These are phyloP conservation scores for Candida sp. DNA, from an alignment of 1,139 yeast genomes.

Conservation along the genomic window DNA sequence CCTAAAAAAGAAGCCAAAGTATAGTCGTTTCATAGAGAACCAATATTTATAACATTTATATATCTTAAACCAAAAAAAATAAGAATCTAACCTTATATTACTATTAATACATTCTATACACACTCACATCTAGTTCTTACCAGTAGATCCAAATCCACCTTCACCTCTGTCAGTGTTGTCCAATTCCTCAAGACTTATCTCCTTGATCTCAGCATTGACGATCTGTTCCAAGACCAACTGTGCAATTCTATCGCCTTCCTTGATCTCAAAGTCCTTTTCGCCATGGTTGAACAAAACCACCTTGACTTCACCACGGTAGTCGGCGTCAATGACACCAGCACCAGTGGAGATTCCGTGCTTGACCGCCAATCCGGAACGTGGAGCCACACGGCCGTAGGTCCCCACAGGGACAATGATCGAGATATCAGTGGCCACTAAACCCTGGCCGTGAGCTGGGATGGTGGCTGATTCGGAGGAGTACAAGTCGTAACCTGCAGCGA, in stretches of 20 bases:
- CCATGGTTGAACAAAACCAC: slow-evolving; percentile 85
- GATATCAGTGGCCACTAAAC: slow-evolving; percentile 82
- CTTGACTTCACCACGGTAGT: slow-evolving; percentile 94
- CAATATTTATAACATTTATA: not conserved
- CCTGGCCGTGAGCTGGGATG: slow-evolving; percentile 88
- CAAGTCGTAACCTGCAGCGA: slow-evolving; percentile 95
- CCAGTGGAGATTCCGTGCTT: slow-evolving; percentile 96
- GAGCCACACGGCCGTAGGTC: slow-evolving; percentile 96
- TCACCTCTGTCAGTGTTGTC: slow-evolving; percentile 78
- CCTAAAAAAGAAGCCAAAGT: slow-evolving; percentile 9
- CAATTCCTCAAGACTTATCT: slow-evolving; percentile 64
- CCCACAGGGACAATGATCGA: slow-evolving; percentile 90
- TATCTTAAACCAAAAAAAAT: too few relatives aligned
- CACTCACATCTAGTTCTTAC: slow-evolving; percentile 32
- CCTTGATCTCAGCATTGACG: slow-evolving; percentile 72
- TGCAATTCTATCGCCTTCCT: slow-evolving; percentile 76
- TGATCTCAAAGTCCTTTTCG: slow-evolving; percentile 47
- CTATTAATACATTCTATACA: not conserved
- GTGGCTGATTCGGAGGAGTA: slow-evolving; percentile 72
- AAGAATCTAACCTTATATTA: not conserved
- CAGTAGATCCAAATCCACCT: slow-evolving; percentile 97
- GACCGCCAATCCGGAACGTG: slow-evolving; percentile 95
- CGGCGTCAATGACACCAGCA: slow-evolving; percentile 98
- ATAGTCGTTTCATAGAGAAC: not conserved
- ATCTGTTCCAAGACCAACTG: slow-evolving; percentile 90